These are phyloP conservation scores for Botrytis fabae DNA, from an alignment of 2,329 filamentous ascomycete genomes.

Conservation along the genomic window DNA sequence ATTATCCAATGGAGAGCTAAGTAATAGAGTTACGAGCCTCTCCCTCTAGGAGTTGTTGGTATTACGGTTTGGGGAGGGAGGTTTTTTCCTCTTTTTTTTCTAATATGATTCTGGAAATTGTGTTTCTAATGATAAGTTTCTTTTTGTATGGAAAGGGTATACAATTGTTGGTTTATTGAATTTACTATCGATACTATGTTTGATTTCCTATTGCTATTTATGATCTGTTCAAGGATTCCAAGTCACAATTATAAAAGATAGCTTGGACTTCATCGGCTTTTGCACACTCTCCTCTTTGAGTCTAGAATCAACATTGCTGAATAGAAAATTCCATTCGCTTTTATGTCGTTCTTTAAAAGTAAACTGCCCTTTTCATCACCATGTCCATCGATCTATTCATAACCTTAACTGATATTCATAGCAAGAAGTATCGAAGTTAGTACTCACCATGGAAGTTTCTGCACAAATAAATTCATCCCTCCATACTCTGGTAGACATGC, in stretches of 20 bases:
- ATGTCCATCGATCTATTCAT: not conserved
- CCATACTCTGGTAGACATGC: not conserved
- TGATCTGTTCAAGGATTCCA: not conserved
- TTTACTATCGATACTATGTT: too few species aligned
- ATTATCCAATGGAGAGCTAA: too few species aligned
- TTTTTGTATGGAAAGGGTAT: too few species aligned
- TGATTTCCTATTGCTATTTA: too few species aligned
- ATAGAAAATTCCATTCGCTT: not conserved
- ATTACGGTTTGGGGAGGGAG: too few species aligned
- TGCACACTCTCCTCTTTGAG: not conserved
- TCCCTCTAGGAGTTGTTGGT: too few species aligned
- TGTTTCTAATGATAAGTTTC: too few species aligned
- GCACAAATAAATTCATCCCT: not conserved
- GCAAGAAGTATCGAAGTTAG: not conserved
- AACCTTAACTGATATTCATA: not conserved
- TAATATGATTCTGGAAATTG: too few species aligned
- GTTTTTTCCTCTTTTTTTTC: too few species aligned
- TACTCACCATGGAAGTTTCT: not conserved
- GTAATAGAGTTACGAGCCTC: too few species aligned
- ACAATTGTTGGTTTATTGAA: too few species aligned
- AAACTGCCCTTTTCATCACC: slow-evolving; percentile 5
- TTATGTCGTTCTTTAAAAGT: not conserved
- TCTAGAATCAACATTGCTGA: not conserved
- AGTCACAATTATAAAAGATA: not conserved
- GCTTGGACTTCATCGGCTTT: not conserved